Conservation (phyloP, 768 basidiomycete species). For the Leccinellum rugosiceps region DNA sequence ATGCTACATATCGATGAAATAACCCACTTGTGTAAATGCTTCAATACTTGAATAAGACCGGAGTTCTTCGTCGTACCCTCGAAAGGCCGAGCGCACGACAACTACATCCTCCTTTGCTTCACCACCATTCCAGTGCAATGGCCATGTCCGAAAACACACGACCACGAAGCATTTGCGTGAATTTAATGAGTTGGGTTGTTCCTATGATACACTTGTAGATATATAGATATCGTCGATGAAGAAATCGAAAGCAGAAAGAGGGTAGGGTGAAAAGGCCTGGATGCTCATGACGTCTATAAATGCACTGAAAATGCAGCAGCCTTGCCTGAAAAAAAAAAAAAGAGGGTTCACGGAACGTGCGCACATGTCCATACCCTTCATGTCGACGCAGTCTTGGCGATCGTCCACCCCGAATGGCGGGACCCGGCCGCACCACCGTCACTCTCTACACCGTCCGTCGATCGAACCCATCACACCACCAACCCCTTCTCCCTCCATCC, state of each 20-base stretch:
- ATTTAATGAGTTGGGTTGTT: not conserved
- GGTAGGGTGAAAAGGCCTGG: not conserved
- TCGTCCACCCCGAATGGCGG: not conserved
- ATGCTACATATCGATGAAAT: too few relatives aligned
- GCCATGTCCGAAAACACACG: not conserved
- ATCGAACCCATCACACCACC: constrained; percentile 16
- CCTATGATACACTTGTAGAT: not conserved
- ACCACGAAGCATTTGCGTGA: not conserved
- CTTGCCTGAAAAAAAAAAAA: not conserved
- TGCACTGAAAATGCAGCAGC: not conserved
- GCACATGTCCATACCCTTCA: not conserved
- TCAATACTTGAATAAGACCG: too few relatives aligned
- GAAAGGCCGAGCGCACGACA: too few relatives aligned
- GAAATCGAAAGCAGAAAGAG: not conserved
- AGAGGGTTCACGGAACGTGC: not conserved
- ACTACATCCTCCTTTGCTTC: too few relatives aligned
- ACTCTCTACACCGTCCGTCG: not conserved
- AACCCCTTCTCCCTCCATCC: constrained; percentile 64
- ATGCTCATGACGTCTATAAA: not conserved
- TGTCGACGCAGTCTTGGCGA: not conserved
- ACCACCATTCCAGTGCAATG: too few relatives aligned
- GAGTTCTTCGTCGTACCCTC: too few relatives aligned
- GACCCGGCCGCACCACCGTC: not conserved
- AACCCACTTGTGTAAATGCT: too few relatives aligned
- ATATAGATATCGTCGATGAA: not conserved